These are phyloP conservation scores for Rhipidocladum racemiflorum DNA, from an alignment of 176 grass and related monocot species.

Conservation along the genomic window DNA sequence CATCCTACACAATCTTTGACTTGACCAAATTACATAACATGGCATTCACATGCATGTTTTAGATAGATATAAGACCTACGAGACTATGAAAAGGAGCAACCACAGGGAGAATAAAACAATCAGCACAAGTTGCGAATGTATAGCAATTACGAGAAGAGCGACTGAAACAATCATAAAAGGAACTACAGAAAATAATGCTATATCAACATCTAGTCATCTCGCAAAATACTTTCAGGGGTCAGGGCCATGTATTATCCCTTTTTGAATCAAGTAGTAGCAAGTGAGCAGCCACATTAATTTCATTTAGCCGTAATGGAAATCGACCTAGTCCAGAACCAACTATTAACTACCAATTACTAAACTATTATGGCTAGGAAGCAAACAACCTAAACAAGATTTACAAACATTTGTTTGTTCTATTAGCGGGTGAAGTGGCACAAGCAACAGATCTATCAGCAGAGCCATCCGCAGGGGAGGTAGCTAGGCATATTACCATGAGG, in stretches of 20 bases:
- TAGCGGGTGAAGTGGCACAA: no score
- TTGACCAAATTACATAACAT: neutral
- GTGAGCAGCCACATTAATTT: no score
- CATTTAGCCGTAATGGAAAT: neutral
- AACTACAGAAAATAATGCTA: neutral
- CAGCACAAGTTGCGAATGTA: neutral
- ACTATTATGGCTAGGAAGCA: neutral
- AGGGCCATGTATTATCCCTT: neutral
- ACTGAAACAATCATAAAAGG: neutral
- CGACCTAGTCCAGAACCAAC: neutral
- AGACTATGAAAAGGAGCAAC: neutral
- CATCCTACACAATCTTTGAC: no score
- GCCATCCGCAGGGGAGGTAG: neutral
- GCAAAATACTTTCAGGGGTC: neutral
- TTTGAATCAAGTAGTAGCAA: no score
- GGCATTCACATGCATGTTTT: neutral
- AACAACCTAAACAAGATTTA: neutral
- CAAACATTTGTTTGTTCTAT: no score
- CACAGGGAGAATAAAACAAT: neutral
- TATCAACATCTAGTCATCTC: neutral
- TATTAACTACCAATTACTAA: neutral
- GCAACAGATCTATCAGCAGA: no score
- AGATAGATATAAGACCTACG: neutral
- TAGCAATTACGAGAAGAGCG: neutral
- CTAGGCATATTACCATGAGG: conserved; percentile 33